Percentiles rank a stretch among this genome's conserved stretches.
Conservation (phyloP, 345 rosid species). For the Bruguiera sexangula region DNA sequence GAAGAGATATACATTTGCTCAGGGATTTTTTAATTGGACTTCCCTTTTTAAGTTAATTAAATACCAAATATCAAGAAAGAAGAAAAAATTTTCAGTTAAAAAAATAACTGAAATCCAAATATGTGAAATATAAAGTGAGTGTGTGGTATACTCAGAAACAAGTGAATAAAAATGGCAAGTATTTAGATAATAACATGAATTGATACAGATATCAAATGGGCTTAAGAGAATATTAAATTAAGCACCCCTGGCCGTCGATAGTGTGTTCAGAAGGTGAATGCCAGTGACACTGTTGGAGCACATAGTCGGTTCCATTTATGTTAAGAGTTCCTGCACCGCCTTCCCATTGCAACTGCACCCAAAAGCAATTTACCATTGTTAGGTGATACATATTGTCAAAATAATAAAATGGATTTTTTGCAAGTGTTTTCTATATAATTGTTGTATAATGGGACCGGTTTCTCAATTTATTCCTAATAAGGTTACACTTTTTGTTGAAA, state of each 20-base stretch:
- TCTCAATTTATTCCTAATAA: too few species aligned
- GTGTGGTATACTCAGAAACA: too few species aligned
- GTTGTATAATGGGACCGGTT: too few species aligned
- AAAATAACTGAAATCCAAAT: not conserved
- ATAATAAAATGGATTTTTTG: not conserved
- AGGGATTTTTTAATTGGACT: too few species aligned
- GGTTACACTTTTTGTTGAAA: too few species aligned
- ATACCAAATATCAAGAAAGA: too few species aligned
- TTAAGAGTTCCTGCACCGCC: slow-evolving; percentile 46
- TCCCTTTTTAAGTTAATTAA: too few species aligned
- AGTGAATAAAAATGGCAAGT: too few species aligned
- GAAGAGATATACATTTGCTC: not conserved
- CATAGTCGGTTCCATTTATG: slow-evolving; percentile 41
- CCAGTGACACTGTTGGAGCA: slow-evolving; percentile 52
- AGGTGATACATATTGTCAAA: not conserved
- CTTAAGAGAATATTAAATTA: not conserved
- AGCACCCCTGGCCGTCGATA: slow-evolving; percentile 39
- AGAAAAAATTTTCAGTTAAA: too few species aligned
- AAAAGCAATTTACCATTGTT: not conserved
- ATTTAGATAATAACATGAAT: too few species aligned
- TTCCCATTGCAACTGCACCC: slow-evolving; percentile 48
- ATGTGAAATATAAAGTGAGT: not conserved
- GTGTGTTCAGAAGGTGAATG: slow-evolving; percentile 63
- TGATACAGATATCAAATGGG: too few species aligned
- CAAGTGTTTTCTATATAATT: too few species aligned